These are phyloP conservation scores for Letharia lupina DNA, from an alignment of 495 filamentous ascomycete species.

Conservation along the genomic window DNA sequence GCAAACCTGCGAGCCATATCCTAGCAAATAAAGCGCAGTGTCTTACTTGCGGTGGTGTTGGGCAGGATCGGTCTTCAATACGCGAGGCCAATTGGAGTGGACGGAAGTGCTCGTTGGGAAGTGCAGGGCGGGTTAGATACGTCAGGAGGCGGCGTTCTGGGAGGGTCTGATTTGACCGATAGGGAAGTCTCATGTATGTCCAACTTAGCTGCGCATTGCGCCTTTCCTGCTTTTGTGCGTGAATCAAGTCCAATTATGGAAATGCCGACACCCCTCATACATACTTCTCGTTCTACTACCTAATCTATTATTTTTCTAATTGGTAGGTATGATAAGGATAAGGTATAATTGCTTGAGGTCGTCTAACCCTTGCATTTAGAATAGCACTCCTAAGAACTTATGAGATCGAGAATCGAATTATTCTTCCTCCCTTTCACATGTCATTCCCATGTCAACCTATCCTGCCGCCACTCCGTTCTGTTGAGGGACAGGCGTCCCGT, in stretches of 20 bases:
- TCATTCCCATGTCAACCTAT: background rate
- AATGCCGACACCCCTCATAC: background rate
- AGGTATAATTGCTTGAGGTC: background rate
- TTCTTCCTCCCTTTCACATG: background rate
- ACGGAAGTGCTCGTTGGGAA: slow-evolving; percentile 10
- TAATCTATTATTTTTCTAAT: no score
- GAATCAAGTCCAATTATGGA: background rate
- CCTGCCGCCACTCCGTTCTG: slow-evolving; percentile 23
- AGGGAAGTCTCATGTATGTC: slow-evolving; percentile 13
- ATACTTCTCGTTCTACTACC: no score
- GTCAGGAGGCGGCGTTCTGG: slow-evolving; percentile 9
- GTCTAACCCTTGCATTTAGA: background rate
- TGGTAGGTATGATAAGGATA: no score
- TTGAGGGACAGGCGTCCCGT: slow-evolving; percentile 37
- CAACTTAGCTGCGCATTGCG: slow-evolving; percentile 16
- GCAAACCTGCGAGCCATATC: slow-evolving; percentile 6
- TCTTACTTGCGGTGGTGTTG: slow-evolving; percentile 6
- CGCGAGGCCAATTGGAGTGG: slow-evolving; percentile 3
- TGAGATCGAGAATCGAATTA: background rate
- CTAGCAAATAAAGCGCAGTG: slow-evolving; percentile 5
- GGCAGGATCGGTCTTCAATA: background rate
- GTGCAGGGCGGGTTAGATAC: background rate
- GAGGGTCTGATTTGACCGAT: background rate
- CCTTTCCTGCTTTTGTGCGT: background rate
- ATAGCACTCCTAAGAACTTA: slow-evolving; percentile 3